Percentiles rank a stretch among this genome's conserved stretches.
These are phyloP conservation scores for Rhodosporidiobolus sp. DNA, from an alignment of 768 basidiomycete genomes.

Conservation along the genomic window DNA sequence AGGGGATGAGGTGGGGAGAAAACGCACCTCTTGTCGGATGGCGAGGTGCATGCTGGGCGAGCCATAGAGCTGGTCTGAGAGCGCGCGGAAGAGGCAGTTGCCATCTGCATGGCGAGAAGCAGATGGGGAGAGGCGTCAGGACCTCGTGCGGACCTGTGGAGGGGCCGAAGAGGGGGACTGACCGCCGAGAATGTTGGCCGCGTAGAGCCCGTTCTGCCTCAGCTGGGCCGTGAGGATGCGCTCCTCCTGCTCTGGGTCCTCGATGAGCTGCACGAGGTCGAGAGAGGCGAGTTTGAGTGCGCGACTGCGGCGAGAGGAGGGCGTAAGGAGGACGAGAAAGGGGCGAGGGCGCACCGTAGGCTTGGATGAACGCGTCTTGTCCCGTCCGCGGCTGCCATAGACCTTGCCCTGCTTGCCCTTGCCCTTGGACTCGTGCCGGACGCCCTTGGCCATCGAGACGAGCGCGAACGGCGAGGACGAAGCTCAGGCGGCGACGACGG, in stretches of 20 bases:
- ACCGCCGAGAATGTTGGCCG: conserved; percentile 71
- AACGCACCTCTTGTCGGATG: conserved; percentile 59
- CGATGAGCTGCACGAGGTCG: conserved; percentile 27
- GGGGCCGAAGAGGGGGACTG: neutral
- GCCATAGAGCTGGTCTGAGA: conserved; percentile 83
- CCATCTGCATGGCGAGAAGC: conserved; percentile 55
- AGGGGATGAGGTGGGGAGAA: neutral
- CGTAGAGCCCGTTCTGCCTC: conserved; percentile 73
- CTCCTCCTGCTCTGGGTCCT: conserved; percentile 39
- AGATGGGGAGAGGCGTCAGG: neutral
- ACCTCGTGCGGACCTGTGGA: neutral
- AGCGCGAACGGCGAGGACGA: neutral
- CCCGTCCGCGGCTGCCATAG: neutral
- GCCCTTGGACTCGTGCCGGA: neutral
- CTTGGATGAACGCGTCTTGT: conserved; percentile 12
- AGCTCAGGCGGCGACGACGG: no score
- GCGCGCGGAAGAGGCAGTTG: conserved; percentile 87
- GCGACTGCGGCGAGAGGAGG: neutral
- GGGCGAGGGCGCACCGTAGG: neutral
- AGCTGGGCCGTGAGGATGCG: conserved; percentile 64
- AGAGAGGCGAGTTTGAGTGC: neutral
- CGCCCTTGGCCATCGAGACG: conserved; percentile 6
- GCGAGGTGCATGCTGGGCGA: conserved; percentile 65
- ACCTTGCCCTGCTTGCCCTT: neutral
- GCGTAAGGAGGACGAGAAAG: no score